These are phyloP conservation scores for Fusarium brevicatenulatum DNA, from an alignment of 2,329 filamentous ascomycete genomes.

Conservation along the genomic window DNA sequence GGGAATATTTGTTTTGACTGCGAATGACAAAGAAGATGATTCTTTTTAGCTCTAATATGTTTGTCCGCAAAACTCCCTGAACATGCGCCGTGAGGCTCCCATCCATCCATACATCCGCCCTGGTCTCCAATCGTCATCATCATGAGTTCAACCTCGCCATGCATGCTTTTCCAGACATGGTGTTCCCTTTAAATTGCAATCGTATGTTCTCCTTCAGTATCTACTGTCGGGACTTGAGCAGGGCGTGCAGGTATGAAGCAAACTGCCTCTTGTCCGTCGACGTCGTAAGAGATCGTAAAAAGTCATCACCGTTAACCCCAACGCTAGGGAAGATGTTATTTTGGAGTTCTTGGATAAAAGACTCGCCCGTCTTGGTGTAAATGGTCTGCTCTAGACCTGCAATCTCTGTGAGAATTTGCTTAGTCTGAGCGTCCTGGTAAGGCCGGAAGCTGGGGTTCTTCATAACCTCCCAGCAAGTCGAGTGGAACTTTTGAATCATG, in stretches of 20 bases:
- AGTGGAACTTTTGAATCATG: slow-evolving; percentile 88
- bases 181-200: background rate
- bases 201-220: slow-evolving; percentile 3
- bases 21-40: slow-evolving; percentile 42
- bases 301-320: slow-evolving; percentile 70
- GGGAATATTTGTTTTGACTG: slow-evolving; percentile 42
- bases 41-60: slow-evolving; percentile 46
- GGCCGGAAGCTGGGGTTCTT: slow-evolving; percentile 82
- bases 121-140: slow-evolving; percentile 22
- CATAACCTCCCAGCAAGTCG: slow-evolving; percentile 89
- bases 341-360: slow-evolving; percentile 78
- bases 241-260: slow-evolving; percentile 69
- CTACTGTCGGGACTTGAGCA: slow-evolving; percentile 60
- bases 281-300: slow-evolving; percentile 67
- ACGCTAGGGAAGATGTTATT: slow-evolving; percentile 71
- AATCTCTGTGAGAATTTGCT: slow-evolving; percentile 88
- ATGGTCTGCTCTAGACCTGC: slow-evolving; percentile 88
- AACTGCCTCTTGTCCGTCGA: slow-evolving; percentile 70
- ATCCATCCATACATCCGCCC: slow-evolving; percentile 15
- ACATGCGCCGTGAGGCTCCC: slow-evolving; percentile 45
- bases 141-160: slow-evolving; percentile 22
- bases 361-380: slow-evolving; percentile 86
- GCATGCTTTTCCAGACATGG: slow-evolving; percentile 10
- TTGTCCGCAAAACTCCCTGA: slow-evolving; percentile 45
- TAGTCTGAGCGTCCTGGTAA: slow-evolving; percentile 83